A percentile compares a stretch with the other conserved stretches of the same genome.
phyloP scores from a whole-genome alignment of 805 yeast species.

The Candida cerambycidarum region DNA sequence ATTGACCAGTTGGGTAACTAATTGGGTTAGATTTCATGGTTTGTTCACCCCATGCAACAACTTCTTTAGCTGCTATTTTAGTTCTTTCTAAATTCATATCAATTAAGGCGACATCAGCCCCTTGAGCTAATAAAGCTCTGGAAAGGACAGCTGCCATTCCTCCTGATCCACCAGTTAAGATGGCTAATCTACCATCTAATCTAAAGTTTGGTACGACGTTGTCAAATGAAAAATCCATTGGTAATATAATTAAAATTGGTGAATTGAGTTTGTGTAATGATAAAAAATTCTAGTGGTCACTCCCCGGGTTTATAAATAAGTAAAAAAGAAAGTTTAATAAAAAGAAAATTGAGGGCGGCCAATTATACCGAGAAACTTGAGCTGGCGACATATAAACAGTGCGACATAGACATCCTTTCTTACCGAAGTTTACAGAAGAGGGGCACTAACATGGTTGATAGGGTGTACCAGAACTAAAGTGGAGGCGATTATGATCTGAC shows the following conservation, averaged over 20 bases:
- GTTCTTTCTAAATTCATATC: constrained; percentile 66
- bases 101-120: constrained; percentile 71
- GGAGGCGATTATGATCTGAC: too few relatives aligned
- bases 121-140: constrained; percentile 70
- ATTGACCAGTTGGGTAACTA: constrained; percentile 19
- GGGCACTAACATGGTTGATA: background rate
- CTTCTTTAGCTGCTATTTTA: constrained; percentile 51
- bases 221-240: constrained; percentile 35
- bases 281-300: background rate
- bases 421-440: constrained; percentile 7
- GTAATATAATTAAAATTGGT: background rate
- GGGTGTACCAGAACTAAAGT: background rate
- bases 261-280: background rate
- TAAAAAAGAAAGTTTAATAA: constrained; percentile 3
- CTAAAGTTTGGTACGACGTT: constrained; percentile 63
- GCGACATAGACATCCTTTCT: background rate
- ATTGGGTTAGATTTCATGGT: constrained; percentile 38
- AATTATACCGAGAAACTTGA: constrained; percentile 5
- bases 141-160: constrained; percentile 67
- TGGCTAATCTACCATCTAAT: constrained; percentile 68
- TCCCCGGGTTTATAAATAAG: constrained; percentile 6
- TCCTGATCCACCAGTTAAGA: constrained; percentile 81
- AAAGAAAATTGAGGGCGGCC: constrained; percentile 6
- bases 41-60: constrained; percentile 48
- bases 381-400: background rate